phyloP scores from a whole-genome alignment of 345 rosid species.

The Populus pruinosa region DNA sequence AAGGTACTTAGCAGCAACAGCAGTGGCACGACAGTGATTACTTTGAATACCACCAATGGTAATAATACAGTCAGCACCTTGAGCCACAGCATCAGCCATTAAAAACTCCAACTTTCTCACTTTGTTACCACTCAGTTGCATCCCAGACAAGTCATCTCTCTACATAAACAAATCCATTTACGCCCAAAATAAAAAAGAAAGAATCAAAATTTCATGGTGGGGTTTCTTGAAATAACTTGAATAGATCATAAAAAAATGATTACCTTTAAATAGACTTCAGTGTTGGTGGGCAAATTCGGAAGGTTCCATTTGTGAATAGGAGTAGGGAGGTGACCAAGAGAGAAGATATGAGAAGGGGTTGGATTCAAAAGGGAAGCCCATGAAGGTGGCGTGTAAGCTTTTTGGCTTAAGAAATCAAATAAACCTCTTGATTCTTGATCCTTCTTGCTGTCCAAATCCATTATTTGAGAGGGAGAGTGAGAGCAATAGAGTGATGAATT shows the following conservation, averaged over 20 bases:
- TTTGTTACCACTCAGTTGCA: not conserved
- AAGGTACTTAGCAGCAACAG: conserved; percentile 83
- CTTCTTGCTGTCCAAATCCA: not conserved
- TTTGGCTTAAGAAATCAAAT: conserved; percentile 50
- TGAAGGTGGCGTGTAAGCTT: conserved; percentile 56
- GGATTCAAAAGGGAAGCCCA: conserved; percentile 76
- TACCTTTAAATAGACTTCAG: conserved; percentile 11
- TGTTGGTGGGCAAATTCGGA: conserved; percentile 65
- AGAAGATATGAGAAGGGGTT: conserved; percentile 53
- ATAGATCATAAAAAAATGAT: not conserved
- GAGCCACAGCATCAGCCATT: not conserved
- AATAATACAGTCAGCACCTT: conserved; percentile 64
- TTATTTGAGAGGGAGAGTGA: not conserved
- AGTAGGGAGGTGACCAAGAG: conserved; percentile 48
- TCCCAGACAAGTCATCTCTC: not conserved
- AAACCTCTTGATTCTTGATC: not conserved
- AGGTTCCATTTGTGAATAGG: conserved; percentile 76
- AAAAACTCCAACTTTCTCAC: not conserved
- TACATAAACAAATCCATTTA: not conserved
- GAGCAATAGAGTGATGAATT: not conserved
- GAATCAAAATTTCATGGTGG: not conserved
- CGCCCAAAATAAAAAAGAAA: not conserved
- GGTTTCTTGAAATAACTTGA: not conserved
- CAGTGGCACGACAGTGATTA: conserved; percentile 91
- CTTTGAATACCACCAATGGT: conserved; percentile 94